A percentile compares a stretch with the other conserved stretches of the same genome.
Conservation (phyloP, 805 yeast genomes). For the Maudiozyma turicensis region DNA sequence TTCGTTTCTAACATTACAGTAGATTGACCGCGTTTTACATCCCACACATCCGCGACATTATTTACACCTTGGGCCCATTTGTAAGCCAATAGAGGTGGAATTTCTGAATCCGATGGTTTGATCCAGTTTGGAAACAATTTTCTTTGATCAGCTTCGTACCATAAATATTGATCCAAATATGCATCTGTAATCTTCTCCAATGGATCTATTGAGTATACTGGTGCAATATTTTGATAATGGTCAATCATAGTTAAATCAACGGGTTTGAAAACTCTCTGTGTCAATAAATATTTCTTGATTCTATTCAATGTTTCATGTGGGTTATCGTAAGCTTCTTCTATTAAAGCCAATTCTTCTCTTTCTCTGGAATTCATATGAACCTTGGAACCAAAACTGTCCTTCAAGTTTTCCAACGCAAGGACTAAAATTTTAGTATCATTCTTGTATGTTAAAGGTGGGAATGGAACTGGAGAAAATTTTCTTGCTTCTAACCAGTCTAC, state of each 20-base stretch:
- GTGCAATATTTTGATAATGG: constrained; percentile 70
- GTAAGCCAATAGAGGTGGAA: constrained; percentile 83
- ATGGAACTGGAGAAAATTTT: constrained; percentile 78
- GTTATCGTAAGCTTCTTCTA: constrained; percentile 93
- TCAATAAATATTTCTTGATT: constrained; percentile 68
- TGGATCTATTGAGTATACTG: constrained; percentile 84
- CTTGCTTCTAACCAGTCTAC: constrained; percentile 86
- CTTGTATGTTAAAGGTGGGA: constrained; percentile 85
- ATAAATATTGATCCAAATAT: constrained; percentile 84
- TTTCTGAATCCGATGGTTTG: constrained; percentile 88
- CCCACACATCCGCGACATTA: constrained; percentile 73
- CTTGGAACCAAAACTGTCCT: constrained; percentile 66
- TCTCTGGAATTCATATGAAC: constrained; percentile 77
- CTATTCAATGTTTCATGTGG: constrained; percentile 89
- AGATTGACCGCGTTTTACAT: constrained; percentile 59
- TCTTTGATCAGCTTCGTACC: constrained; percentile 91
- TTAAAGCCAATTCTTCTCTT: constrained; percentile 84
- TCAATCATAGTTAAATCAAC: constrained; percentile 85
- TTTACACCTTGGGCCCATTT: constrained; percentile 93
- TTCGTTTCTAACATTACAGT: constrained; percentile 78
- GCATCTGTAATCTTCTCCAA: constrained; percentile 94
- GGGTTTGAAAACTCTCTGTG: constrained; percentile 90
- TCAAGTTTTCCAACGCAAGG: constrained; percentile 79
- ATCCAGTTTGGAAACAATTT: constrained; percentile 91
- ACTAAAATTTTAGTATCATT: constrained; percentile 88